Conservation (phyloP, 2,329 filamentous ascomycete genomes). For the Teratosphaeria gauchensis region DNA sequence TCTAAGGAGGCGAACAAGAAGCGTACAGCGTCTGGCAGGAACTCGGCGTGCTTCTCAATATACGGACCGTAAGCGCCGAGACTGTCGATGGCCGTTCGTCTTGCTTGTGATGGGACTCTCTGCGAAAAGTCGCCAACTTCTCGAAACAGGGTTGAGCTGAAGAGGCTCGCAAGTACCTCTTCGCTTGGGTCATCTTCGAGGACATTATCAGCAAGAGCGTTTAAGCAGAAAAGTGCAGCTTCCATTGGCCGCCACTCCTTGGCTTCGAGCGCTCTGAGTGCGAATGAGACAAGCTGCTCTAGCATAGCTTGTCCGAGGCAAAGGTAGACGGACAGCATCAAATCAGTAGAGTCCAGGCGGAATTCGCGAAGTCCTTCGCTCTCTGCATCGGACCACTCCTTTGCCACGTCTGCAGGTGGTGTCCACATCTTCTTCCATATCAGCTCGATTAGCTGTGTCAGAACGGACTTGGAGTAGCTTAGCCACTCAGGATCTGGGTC, state of each 20-base stretch:
- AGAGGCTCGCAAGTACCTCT: conserved; percentile 49
- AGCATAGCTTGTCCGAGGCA: conserved; percentile 38
- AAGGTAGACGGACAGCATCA: conserved; percentile 62
- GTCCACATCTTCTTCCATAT: conserved; percentile 35
- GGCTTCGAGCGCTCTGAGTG: conserved; percentile 30
- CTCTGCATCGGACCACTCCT: conserved; percentile 59
- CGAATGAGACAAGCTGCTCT: conserved; percentile 37
- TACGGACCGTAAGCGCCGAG: conserved; percentile 68
- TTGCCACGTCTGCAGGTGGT: conserved; percentile 48
- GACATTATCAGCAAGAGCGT: conserved; percentile 57
- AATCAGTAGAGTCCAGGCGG: conserved; percentile 67
- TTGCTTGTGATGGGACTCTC: conserved; percentile 51
- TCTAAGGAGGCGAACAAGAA: conserved; percentile 63
- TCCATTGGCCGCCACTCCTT: conserved; percentile 42
- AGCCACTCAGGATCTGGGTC: conserved; percentile 46
- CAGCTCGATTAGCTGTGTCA: conserved; percentile 42
- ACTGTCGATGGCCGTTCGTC: conserved; percentile 59
- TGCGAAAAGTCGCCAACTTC: conserved; percentile 35
- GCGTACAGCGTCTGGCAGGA: conserved; percentile 60
- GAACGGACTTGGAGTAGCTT: conserved; percentile 45
- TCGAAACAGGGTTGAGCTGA: conserved; percentile 51
- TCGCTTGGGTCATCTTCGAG: conserved; percentile 51
- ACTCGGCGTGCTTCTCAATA: conserved; percentile 59
- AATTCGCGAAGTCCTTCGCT: conserved; percentile 43
- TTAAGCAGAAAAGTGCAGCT: conserved; percentile 51